Base-by-base conservation (phyloP, 2,329 filamentous ascomycete genomes). In the Sclerotinia trifoliorum region DNA sequence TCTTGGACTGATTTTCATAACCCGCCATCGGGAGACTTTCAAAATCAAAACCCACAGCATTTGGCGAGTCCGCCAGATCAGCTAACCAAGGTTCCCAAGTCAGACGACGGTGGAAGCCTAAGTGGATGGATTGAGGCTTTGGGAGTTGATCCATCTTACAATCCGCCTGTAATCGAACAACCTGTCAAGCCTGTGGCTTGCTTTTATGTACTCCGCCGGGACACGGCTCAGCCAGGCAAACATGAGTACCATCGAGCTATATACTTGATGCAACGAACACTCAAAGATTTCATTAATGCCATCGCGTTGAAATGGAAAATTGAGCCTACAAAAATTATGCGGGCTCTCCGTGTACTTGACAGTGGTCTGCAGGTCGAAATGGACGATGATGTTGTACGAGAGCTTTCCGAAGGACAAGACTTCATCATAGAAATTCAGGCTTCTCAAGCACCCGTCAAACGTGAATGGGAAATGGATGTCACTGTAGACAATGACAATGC, bases 71-170 rank as follows among this genome's bases (percentile, higher is more conserved):
- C 83, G 26, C 81, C 83, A 71, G 83, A 79, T 79, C 84, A 83
- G 49, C 79, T 74, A 76, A 88, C 78, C 78, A 91, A 84, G 71
- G 78, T 87, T n/a, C 79, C 81, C 56, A 82, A 82, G 73, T 84
- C 81, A 1, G 87, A 89, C 65, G 85, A 87, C 29, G 81, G 86
- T 48, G 89, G 89, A 13, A 87, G 85, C 32, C 81, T 93, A 39
- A 90, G 87, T 70, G 90, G 91, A 7, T 97, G 91, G 89, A 95
- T 98, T 71, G 93, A 97, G 77, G 93, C 93, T 0, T 80, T 97
- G 10, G 95, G 93, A 44, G 92, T 98, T n/a, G 95, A 98, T 77
- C 83, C 89, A 21, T 86, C 85, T 2, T 99, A 98, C 77, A 87
- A 90, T 68, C 90, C 95, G 56, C 94, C 94, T 0, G 81, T 85